Percentiles rank a stretch among this genome's conserved stretches.
These are phyloP conservation scores for Tricholoma terreum DNA, from an alignment of 768 basidiomycete genomes.

Conservation along the genomic window DNA sequence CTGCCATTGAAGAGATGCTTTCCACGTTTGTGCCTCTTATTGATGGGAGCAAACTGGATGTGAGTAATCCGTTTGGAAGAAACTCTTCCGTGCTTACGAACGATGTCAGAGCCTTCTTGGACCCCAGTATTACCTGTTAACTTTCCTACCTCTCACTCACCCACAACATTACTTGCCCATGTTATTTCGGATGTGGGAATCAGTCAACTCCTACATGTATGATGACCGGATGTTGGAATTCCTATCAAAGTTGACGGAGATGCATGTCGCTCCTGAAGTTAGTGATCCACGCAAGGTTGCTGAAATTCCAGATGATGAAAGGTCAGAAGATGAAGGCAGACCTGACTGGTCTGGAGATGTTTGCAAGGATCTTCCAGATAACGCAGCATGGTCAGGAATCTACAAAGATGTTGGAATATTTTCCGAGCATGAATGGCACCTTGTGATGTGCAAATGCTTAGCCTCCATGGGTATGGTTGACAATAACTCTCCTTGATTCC, in stretches of 20 bases:
- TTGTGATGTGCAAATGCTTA: conserved; percentile 87
- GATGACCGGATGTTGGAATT: conserved; percentile 90
- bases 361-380: conserved; percentile 23
- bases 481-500: conserved; percentile 2
- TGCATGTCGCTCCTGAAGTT: conserved; percentile 74
- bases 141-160: conserved; percentile 82
- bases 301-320: conserved; percentile 68
- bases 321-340: conserved; percentile 58
- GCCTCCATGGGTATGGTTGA: conserved; percentile 63
- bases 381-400: conserved; percentile 63
- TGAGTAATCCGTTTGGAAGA: conserved; percentile 32
- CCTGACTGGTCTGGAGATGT: conserved; percentile 51
- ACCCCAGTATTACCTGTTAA: conserved; percentile 81
- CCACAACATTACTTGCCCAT: conserved; percentile 82
- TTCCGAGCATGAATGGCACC: conserved; percentile 78
- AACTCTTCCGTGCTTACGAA: background rate
- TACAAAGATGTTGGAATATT: conserved; percentile 88
- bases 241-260: conserved; percentile 70
- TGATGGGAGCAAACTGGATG: conserved; percentile 72
- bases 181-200: conserved; percentile 85
- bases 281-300: conserved; percentile 70
- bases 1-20: conserved; percentile 85
- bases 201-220: conserved; percentile 84
- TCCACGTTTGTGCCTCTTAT: conserved; percentile 78
- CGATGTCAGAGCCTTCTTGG: conserved; percentile 61